Evolutionary conservation across 1,284 basidiomycete species (phyloP).

Genomic region (Boletus mariae): DNA sequence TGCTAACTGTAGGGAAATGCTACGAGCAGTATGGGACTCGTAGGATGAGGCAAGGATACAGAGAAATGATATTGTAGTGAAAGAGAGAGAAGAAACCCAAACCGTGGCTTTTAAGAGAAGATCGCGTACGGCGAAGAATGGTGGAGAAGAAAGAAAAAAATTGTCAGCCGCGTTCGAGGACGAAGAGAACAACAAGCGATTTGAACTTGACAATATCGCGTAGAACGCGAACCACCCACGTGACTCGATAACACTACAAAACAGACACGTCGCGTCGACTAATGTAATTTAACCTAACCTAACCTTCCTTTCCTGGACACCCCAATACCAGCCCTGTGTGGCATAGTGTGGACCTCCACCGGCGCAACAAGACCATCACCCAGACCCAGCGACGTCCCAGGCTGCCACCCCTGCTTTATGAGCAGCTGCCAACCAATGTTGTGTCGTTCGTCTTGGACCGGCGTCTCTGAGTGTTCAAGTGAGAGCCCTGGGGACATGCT

Average conservation of each 20-base stretch:
- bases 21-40: conserved; percentile 13
- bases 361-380: conserved; percentile 51
- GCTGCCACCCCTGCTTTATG: conserved; percentile 70
- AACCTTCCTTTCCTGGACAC: conserved; percentile 15
- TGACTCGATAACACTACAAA: conserved; percentile 32
- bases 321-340: conserved; percentile 55
- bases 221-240: conserved; percentile 36
- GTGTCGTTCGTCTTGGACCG: conserved; percentile 18
- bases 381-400: conserved; percentile 56
- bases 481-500: conserved; percentile 23
- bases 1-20: conserved; percentile 38
- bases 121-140: conserved; percentile 7
- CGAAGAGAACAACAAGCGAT: conserved; percentile 10
- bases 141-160: conserved; percentile 7
- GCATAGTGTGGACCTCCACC: conserved; percentile 42
- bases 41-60: conserved; percentile 14
- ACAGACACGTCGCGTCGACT: conserved; percentile 35
- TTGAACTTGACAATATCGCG: conserved; percentile 24
- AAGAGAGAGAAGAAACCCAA: conserved; percentile 15
- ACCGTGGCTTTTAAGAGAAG: conserved; percentile 20
- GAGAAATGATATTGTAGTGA: conserved; percentile 22
- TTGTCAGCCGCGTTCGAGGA: conserved; percentile 30
- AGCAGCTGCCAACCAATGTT: conserved; percentile 68
- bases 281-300: not conserved
- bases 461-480: conserved; percentile 12